These are phyloP conservation scores for Fusarium sp. DNA, from an alignment of 2,329 filamentous ascomycete genomes.

Conservation along the genomic window DNA sequence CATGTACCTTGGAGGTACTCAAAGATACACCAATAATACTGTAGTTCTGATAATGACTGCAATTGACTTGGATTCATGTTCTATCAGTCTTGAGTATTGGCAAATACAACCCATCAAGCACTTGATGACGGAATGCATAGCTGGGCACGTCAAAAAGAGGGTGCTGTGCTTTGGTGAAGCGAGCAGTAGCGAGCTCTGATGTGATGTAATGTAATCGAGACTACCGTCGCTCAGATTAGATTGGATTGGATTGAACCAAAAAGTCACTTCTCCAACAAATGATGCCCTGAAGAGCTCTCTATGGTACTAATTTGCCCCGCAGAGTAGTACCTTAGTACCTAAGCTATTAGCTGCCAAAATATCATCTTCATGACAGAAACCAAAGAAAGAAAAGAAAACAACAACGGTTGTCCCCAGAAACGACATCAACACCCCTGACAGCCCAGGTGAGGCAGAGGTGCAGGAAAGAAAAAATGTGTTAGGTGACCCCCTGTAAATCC, in stretches of 20 bases:
- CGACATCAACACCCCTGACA: constrained; percentile 20
- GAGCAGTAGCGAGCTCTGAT: constrained; percentile 23
- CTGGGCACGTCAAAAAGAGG: constrained; percentile 16
- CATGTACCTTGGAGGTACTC: background rate
- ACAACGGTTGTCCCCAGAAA: constrained; percentile 34
- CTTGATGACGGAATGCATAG: constrained; percentile 31
- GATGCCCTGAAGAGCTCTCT: constrained; percentile 14
- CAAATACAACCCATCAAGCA: constrained; percentile 1
- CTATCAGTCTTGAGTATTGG: background rate
- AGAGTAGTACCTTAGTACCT: background rate
- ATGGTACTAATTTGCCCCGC: constrained; percentile 7
- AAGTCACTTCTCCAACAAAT: constrained; percentile 28
- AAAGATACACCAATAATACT: background rate
- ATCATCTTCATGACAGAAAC: constrained; percentile 14
- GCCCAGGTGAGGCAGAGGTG: constrained; percentile 2
- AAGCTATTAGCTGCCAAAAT: background rate
- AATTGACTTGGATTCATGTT: background rate
- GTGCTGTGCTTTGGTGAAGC: constrained; percentile 12
- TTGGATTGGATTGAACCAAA: constrained; percentile 5
- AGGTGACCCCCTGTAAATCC: constrained; percentile 27
- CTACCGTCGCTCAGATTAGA: constrained; percentile 4
- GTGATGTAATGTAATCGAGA: constrained; percentile 17
- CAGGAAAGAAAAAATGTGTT: constrained; percentile 19
- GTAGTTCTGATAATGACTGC: constrained; percentile 1
- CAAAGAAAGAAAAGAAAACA: constrained; percentile 25